Evolutionary conservation across 1,284 basidiomycete genomes (phyloP), one percentile per base, ranked within the genome.

Genomic region (Tremellales sp.): DNA sequence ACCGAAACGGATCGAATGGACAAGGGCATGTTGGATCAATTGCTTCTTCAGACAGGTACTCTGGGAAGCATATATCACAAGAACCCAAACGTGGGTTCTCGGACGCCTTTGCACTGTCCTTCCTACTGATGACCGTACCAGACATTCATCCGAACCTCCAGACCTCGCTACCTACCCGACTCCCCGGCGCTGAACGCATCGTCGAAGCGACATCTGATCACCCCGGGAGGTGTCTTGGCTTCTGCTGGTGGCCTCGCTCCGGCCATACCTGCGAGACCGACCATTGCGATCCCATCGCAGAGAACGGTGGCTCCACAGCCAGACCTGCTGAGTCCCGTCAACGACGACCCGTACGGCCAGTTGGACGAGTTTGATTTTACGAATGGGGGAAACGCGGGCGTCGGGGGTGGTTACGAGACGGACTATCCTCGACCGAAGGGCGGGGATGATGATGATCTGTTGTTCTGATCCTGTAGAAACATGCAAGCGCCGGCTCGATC

Each of bases 1-100:
- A 97, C 91, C 1, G 93, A 98, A 68, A 90, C 91, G 5, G 95
- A 99, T 66, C 77, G 91, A 32, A 97, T 98, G 89, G 93, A 97
- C 66, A 81, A 91, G 59, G 89, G 90, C 21, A 86, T 92, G 46
- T 79, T 97, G 29, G 93, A 97, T 73, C 90, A 94, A 59, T 76
- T 73, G 33, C 54, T 73, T 14, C 55, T 72, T 14, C 72, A 72
- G 53, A 74, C 71, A 6, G 73, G 72, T 34, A 73, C 71, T 10
- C 56, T 73, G 9, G 70, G 70, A 7, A 68, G 65, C 51, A 74
- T 74, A 50, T 74, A 74, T 57, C 71, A 73, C 56, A 72, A 72
- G 51, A 69, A 65, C 46, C 69, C 70, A 39, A 64, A 70, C 47
- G 65, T 65, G 26, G 51, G 65, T 47, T 4, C 24, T 32, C 13